These are phyloP conservation scores for Kwoniella botswanensis DNA, from an alignment of 768 basidiomycete genomes.

Conservation along the genomic window DNA sequence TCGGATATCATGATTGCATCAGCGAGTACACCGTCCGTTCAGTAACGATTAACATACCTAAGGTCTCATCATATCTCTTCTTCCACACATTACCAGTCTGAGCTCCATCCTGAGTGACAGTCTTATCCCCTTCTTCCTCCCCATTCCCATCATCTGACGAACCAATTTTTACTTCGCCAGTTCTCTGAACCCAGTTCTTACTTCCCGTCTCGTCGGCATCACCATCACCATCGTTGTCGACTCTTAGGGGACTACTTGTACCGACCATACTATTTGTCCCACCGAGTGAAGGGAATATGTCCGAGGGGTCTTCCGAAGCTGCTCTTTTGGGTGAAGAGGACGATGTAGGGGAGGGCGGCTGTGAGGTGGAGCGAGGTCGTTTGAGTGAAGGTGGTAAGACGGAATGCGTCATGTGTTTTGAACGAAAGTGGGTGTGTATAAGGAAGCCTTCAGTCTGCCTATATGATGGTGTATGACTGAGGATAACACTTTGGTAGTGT, in stretches of 20 bases:
- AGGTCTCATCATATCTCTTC: slow-evolving; percentile 30
- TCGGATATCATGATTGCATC: background rate
- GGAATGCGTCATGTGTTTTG: slow-evolving; percentile 22
- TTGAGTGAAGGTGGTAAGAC: slow-evolving; percentile 43
- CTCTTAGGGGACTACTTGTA: slow-evolving; percentile 30
- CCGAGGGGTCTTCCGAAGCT: slow-evolving; percentile 68
- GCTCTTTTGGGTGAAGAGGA: slow-evolving; percentile 74
- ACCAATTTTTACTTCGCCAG: slow-evolving; percentile 41
- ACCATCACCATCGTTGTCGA: slow-evolving; percentile 19
- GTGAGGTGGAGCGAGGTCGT: slow-evolving; percentile 52
- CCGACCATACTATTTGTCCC: slow-evolving; percentile 10
- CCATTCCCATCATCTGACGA: slow-evolving; percentile 20
- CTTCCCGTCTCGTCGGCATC: slow-evolving; percentile 30
- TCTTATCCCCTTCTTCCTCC: slow-evolving; percentile 20
- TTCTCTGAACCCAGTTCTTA: slow-evolving; percentile 39
- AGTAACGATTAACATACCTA: slow-evolving; percentile 23
- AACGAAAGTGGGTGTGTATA: background rate
- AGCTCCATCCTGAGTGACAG: slow-evolving; percentile 3
- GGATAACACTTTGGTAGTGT: slow-evolving; percentile 6
- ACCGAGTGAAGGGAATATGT: slow-evolving; percentile 6
- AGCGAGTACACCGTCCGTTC: background rate
- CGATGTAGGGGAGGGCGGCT: slow-evolving; percentile 45
- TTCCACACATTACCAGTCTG: slow-evolving; percentile 7
- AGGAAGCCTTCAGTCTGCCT: slow-evolving; percentile 4
- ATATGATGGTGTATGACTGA: slow-evolving; percentile 1